These are phyloP conservation scores for Heliamphora exappendiculata DNA, from an alignment of 148 eudicot genomes.

Conservation along the genomic window DNA sequence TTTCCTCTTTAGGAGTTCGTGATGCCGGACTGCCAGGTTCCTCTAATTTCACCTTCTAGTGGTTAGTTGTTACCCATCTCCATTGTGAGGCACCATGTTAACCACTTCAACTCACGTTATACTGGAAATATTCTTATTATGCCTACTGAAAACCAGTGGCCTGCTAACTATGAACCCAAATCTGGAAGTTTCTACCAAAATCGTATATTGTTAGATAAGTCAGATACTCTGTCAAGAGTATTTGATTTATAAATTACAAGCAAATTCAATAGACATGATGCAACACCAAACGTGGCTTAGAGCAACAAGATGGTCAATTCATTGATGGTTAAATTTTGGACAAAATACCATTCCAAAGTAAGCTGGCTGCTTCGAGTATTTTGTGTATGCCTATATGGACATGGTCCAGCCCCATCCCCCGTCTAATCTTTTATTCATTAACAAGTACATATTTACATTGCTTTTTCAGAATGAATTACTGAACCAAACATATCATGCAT, in stretches of 20 bases:
- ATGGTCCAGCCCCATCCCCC: background rate
- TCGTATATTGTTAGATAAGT: background rate
- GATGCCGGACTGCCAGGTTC: background rate
- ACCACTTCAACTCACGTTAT: background rate
- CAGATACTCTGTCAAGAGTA: background rate
- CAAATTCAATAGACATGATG: background rate
- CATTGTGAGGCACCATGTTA: background rate
- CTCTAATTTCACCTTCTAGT: background rate
- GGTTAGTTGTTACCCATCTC: too few relatives aligned
- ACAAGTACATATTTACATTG: background rate
- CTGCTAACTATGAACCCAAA: background rate
- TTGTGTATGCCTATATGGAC: background rate
- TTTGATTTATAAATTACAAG: background rate
- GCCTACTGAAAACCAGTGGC: background rate
- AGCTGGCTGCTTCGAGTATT: background rate
- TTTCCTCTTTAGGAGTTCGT: background rate
- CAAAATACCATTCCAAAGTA: background rate
- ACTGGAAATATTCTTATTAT: background rate
- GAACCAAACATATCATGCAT: background rate
- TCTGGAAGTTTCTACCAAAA: background rate
- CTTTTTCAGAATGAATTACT: background rate
- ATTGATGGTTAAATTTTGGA: background rate
- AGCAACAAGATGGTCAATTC: background rate
- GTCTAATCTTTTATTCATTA: background rate
- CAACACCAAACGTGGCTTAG: background rate